These are phyloP conservation scores for Coniferiporia weirii DNA, from an alignment of 1,284 basidiomycete species.

Conservation along the genomic window DNA sequence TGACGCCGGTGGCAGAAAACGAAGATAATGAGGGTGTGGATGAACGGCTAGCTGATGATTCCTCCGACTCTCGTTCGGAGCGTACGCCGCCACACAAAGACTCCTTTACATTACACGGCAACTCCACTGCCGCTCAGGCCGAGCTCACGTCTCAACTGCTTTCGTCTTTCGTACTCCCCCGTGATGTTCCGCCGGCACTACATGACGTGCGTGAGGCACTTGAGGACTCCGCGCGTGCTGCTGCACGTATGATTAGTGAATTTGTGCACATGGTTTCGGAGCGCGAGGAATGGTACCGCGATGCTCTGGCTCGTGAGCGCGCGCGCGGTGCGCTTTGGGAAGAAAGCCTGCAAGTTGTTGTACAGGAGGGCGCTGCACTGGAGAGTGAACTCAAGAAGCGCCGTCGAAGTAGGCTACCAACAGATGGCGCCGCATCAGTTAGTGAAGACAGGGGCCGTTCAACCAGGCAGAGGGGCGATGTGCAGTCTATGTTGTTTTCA, in stretches of 20 bases:
- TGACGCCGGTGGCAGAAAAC: conserved; percentile 25
- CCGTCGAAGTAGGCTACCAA: conserved; percentile 45
- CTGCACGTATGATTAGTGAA: conserved; percentile 59
- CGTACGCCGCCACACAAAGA: conserved; percentile 57
- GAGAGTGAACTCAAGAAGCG: conserved; percentile 73
- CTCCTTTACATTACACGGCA: conserved; percentile 71
- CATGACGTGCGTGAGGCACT: conserved; percentile 55
- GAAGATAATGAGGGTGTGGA: conserved; percentile 35
- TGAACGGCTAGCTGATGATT: conserved; percentile 29
- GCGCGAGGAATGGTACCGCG: conserved; percentile 79
- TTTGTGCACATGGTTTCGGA: conserved; percentile 72
- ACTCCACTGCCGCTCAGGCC: conserved; percentile 73
- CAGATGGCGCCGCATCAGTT: background rate
- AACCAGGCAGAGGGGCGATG: conserved; percentile 3
- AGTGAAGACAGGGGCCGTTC: conserved; percentile 6
- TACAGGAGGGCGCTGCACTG: conserved; percentile 80
- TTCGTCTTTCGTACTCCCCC: conserved; percentile 39
- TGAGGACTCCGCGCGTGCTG: conserved; percentile 54
- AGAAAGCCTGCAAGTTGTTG: conserved; percentile 83
- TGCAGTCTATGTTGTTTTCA: background rate
- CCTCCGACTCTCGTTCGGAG: conserved; percentile 13
- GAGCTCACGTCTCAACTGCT: conserved; percentile 74
- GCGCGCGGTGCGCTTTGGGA: conserved; percentile 78
- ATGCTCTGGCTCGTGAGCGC: conserved; percentile 60
- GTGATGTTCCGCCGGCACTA: conserved; percentile 32